Conservation (phyloP, 164 flowering plant species). For the Nymphaea thermarum region DNA sequence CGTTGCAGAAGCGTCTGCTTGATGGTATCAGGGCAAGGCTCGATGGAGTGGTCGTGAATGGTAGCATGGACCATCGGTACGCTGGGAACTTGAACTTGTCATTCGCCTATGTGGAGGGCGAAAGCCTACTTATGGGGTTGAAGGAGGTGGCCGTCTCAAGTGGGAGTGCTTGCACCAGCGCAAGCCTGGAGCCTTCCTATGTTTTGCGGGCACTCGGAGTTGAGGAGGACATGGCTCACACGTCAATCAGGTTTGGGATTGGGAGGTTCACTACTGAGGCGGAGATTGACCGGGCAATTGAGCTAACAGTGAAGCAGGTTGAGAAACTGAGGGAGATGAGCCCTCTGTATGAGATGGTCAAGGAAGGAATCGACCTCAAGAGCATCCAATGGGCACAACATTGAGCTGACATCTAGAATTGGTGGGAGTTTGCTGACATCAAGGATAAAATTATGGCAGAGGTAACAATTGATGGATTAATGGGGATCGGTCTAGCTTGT, state of each 20-base stretch:
- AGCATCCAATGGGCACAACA: slow-evolving; percentile 91
- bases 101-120: slow-evolving; percentile 93
- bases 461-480: too few species aligned
- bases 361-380: slow-evolving; percentile 89
- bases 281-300: slow-evolving; percentile 80
- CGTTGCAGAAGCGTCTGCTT: slow-evolving; percentile 57
- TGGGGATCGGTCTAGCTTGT: too few species aligned
- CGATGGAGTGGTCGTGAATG: slow-evolving; percentile 85
- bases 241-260: slow-evolving; percentile 91
- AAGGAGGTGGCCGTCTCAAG: slow-evolving; percentile 97
- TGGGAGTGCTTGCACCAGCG: slow-evolving; percentile 95
- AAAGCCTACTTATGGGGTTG: slow-evolving; percentile 92
- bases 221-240: slow-evolving; percentile 98
- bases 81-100: slow-evolving; percentile 85
- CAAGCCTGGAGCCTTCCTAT: slow-evolving; percentile 92
- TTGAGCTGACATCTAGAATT: slow-evolving; percentile 15
- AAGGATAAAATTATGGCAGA: not conserved
- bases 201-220: slow-evolving; percentile 94
- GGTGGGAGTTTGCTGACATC: not conserved
- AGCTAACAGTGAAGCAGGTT: slow-evolving; percentile 82
- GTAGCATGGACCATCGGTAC: slow-evolving; percentile 70
- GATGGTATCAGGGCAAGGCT: slow-evolving; percentile 54
- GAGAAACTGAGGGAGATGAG: slow-evolving; percentile 95
- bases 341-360: slow-evolving; percentile 96
- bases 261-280: slow-evolving; percentile 95